Base-by-base conservation (phyloP, 108 stramenopile species). In the Parietichytrium sp. region DNA sequence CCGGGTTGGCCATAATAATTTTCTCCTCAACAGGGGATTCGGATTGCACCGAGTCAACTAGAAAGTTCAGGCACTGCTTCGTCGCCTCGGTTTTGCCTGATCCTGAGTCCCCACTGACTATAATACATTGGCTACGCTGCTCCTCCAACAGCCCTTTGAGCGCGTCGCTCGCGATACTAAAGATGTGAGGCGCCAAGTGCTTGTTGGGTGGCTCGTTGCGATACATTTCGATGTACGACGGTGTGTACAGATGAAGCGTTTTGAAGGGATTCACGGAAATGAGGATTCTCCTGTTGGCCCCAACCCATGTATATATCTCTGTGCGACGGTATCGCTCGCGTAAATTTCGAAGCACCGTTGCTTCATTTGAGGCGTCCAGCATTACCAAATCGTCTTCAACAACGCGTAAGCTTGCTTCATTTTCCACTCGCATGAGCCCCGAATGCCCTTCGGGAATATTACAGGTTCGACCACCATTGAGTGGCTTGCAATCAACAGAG, bases 1-100 rank as follows among this genome's bases (percentile, higher is more conserved):
- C 93, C 48, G 98, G 98, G 85, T 98, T 98, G 18, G 95, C 93
- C 80, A 95, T 93, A 78, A 99, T 84, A 4, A 90, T 94, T 29
- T 94, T 91, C 80, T 96, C 88, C 93, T 97, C 95, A 78, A 98
- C 89, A 42, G 16, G 20, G 15, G 82, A 31, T 25, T 72, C 61
- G 42, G 38, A 16, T 26, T 26, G 10, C 42, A 29, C n/a, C 31
- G 53, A 47, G 18, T 88, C 84, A 29, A 87, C 85, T 18, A 91
- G 47, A 79, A 88, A 91, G 77, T 89, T 88, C 54, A 92, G 88
- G 53, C 90, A 89, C 36, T 86, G 85, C 85, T 91, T 91, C 47
- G 87, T 88, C 3, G 89, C 88, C 85, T 92, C 91, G 16, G 91
- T 92, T 80, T 91, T 92, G 3, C 91, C 91, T 10, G 91, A 89